Base-by-base conservation (phyloP, 352 stramenopile genomes). In the Pilasporangium apinafurcum region DNA sequence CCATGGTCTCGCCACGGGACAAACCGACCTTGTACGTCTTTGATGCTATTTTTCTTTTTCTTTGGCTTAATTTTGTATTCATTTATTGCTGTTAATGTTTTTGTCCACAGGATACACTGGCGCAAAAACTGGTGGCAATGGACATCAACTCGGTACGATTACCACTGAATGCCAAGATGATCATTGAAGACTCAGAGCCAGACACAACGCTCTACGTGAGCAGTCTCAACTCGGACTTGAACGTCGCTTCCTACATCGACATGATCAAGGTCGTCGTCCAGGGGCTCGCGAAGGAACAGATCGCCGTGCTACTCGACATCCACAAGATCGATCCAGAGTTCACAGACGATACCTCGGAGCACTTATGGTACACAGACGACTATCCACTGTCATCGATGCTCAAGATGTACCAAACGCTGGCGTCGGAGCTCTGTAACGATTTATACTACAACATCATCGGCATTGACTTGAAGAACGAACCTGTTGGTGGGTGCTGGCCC, bases 191-290 rank as follows among this genome's bases (percentile, higher is more conserved):
- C 57, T 59, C 72, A 28, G 60, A 53, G 4, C 74, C 75, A 0
- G 59, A 89, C 50, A 74, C 69, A 16, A 86, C 38, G 39, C 63
- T 79, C 21, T 89, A 80, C 45, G 71, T 89, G n/a, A 83, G 68
- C 45, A 68, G 49, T 34, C 45, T 69, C 33, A 51, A 78, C 24
- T 79, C 74, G 7, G 65, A 85, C 36, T 54, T 92, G 28, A 82
- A 79, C 42, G 76, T 82, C 8, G 73, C 61, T 7, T 67, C 69
- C 30, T 92, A 92, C 59, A 84, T 83, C 21, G 67, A 84, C 39
- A 89, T 92, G 80, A 89, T 92, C 59, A 83, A 84, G 53, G 80
- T 79, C 39, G 62, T 92, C 29, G 69, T 92, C n/a, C 74, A 89
- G 40, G 80, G 74, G 2, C 70, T 92, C 8, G 80, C 74, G 12